phyloP scores from a whole-genome alignment of 1,139 yeast species.

The Lodderomyces metapsilosis region DNA sequence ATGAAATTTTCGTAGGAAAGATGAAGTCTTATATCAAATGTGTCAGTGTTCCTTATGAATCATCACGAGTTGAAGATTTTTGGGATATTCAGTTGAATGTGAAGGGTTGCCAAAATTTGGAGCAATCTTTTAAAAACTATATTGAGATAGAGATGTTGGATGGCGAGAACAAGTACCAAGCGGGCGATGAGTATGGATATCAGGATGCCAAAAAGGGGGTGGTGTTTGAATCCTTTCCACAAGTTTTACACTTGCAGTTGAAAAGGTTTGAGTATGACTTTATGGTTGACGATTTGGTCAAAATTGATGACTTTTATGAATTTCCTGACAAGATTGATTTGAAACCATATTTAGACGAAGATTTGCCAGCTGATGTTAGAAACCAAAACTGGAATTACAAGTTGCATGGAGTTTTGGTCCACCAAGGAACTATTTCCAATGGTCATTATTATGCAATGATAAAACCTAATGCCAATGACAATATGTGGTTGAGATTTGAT shows the following conservation, averaged over 20 bases:
- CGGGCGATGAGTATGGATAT: constrained; percentile 78
- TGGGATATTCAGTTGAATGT: constrained; percentile 98
- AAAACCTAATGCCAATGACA: constrained; percentile 63
- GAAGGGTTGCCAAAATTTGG: constrained; percentile 70
- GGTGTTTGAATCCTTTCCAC: constrained; percentile 85
- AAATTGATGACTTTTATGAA: constrained; percentile 89
- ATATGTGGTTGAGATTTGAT: constrained; percentile 88
- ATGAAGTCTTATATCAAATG: constrained; percentile 95
- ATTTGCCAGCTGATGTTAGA: constrained; percentile 38
- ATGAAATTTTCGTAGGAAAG: constrained; percentile 88
- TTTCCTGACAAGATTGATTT: constrained; percentile 84
- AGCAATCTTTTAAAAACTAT: constrained; percentile 80
- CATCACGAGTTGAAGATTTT: constrained; percentile 88
- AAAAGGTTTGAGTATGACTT: constrained; percentile 95
- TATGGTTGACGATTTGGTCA: constrained; percentile 82
- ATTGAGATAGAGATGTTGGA: constrained; percentile 85
- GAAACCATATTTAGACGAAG: constrained; percentile 72
- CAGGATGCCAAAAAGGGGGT: constrained; percentile 98
- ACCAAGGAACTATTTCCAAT: constrained; percentile 90
- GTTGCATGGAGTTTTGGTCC: constrained; percentile 91
- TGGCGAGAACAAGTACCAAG: constrained; percentile 95
- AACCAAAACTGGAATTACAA: constrained; percentile 72
- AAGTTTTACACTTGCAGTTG: constrained; percentile 87
- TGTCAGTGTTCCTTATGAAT: constrained; percentile 91
- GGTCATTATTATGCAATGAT: constrained; percentile 97